Evolutionary conservation across 768 basidiomycete species (phyloP), one percentile per base, ranked within the genome.

Genomic region (Naganishia friedmannii): DNA sequence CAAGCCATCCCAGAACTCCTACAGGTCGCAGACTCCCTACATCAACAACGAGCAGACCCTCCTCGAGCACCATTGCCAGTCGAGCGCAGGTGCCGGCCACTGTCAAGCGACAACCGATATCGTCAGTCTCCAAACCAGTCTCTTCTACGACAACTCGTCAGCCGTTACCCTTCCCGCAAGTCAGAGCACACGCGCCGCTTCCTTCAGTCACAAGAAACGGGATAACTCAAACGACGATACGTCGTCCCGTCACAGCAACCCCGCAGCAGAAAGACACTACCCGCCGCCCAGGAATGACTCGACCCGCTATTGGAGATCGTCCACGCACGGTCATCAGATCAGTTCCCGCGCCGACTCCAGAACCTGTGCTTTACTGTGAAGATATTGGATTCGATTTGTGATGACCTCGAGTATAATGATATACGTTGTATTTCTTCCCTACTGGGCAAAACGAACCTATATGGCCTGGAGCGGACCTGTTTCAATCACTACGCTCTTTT

Each of bases 351-450:
- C 39, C 39, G 21, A 42, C 39, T 23, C 39, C 39, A 29, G 60
- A 63, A 45, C 60, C 60, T 42, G 9, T 63, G 26, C 39, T 63
- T 4, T 8, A 63, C 21, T 63, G 60, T 15, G 60, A 63, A 63
- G 60, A 63, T 45, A 28, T 63, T 21, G 60, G 60, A 12, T 63
- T 63, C 34, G 60, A 63, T 2, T 45, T 63, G 60, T 63, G n/a
- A 63, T 21, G 7, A 9, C 39, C 10, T 58, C 1, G 12, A 7
- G 39, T 42, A 39, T 56, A 21, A 21, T 39, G 23, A 51, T 39
- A 23, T 34, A 7, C 57, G 57, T 58, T 58, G 57, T 58, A 58
- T 34, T 21, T 21, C 34, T 23, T 23, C n/a, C 32, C 7, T 17
- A 42, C 7, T 42, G 42, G 15, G 7, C 34, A 5, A 17, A 42